Evolutionary conservation across 73 alveolate species (phyloP), one percentile per base, ranked within the genome.

Genomic region (Urostyla sp.): DNA sequence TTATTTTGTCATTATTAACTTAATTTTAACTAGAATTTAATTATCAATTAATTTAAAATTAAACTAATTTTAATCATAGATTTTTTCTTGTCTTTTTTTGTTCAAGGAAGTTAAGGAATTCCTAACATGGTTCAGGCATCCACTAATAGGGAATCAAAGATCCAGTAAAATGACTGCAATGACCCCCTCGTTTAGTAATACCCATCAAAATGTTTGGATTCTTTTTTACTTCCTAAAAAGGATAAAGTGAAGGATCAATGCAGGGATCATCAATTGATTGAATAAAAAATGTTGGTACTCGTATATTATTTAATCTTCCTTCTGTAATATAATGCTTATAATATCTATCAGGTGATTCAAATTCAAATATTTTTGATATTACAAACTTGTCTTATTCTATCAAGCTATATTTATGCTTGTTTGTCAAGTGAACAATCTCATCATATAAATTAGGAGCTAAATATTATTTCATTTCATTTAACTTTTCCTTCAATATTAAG

Each of bases 201-300:
- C 49, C 85, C 4, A 10, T 16, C 1, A 72, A 4, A 50, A 24
- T 50, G 31, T 28, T 5, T 31, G 45, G 80, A 52, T 67, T 80
- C 20, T 31, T 36, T 34, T 46, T 63, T 30, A 69, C 48, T 67
- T 80, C 84, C 34, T 66, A 37, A 40, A 38, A 52, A 11, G 90
- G 90, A 43, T 67, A 40, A n/a, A 53, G 59, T 21, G 30, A 67
- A 32, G 80, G 63, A 0, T 51, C 40, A 36, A 48, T 11, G 66
- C 79, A 66, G 7, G 90, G 90, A 52, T 80, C 90, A 69, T 80
- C 90, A 40, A 8, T 11, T 10, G 58, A 4, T 15, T 56, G 28
- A 13, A 80, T 34, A 40, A 80, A 80, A 21, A 80, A 30, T n/a
- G 72, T 80, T 18, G 80, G 80, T 0, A 44, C 36, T 52, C 51